Evolutionary conservation across 202 grass and related monocot genomes (phyloP), one percentile per base, ranked within the genome.

Genomic region (Panicum hallii): DNA sequence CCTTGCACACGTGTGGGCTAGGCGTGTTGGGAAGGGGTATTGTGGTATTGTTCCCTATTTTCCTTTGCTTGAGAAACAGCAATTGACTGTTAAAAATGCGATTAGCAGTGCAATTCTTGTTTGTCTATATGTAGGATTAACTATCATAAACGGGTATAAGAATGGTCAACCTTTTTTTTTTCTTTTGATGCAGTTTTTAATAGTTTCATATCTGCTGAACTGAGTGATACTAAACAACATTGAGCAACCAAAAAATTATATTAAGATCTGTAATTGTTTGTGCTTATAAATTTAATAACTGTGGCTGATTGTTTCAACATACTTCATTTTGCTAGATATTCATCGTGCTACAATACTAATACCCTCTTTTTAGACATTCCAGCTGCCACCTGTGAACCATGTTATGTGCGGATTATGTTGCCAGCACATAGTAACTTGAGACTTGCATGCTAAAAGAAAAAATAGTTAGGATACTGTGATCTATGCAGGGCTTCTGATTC

Each of bases 311-410:
- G 3, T 58, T 57, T 36, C 26, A 15, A 20, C 6, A 68, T 56
- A 38, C 52, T 87, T 30, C 41, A 14, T 23, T 40, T 81, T 63
- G 63, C 62, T n/a, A 54, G 16, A 68, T 61, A 80, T 75, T 70
- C 22, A 28, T 80, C 11, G 7, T 74, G 45, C 62, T 19, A 73
- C 6, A 65, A n/a, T 40, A 63, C 0, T 23, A 68, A 5, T 49
- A n/a, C 14, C 26, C 40, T 72, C 28, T 44, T 16, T 43, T 12
- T 16, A 81, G 46, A 57, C 2, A 50, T 75, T 66, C 70, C 20
- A 41, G 7, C 11, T 67, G 44, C 16, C 40, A 19, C 45, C 12
- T 11, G 34, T 6, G 11, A 70, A 22, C 12, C 69, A 23, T 50
- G 81, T 26, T 68, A 26, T 52, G 20, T 60, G 16, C 16, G 38